These are phyloP conservation scores for Ricinus communis DNA, from an alignment of 345 rosid genomes.

Conservation along the genomic window DNA sequence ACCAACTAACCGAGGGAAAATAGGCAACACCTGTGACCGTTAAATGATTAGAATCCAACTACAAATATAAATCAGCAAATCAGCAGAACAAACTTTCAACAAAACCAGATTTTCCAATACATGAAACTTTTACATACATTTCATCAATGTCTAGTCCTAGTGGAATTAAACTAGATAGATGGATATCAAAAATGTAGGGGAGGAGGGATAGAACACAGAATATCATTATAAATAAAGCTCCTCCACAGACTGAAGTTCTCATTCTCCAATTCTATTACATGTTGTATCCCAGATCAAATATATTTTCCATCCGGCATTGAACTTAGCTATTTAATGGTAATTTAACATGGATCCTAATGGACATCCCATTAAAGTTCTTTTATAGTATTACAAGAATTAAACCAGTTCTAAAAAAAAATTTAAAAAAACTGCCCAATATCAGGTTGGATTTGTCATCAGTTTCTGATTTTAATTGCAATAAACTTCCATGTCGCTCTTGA, in stretches of 20 bases:
- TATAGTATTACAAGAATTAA: background rate
- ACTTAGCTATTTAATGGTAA: background rate
- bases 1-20: constrained; percentile 84
- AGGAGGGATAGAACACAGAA: background rate
- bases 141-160: background rate
- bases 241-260: background rate
- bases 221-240: background rate
- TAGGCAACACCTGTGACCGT: constrained; percentile 71
- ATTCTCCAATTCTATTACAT: background rate
- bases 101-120: background rate
- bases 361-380: background rate
- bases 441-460: background rate
- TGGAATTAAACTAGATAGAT: background rate
- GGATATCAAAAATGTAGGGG: background rate
- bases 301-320: background rate
- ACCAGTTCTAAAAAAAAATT: background rate
- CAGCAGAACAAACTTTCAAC: background rate
- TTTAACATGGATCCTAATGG: background rate
- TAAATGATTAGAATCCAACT: constrained; percentile 4
- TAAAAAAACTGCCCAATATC: background rate
- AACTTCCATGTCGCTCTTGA: background rate
- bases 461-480: background rate
- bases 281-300: background rate
- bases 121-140: background rate
- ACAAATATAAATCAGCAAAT: background rate